Evolutionary conservation across 2,329 filamentous ascomycete genomes (phyloP).

Genomic region (Beauveria sp.): DNA sequence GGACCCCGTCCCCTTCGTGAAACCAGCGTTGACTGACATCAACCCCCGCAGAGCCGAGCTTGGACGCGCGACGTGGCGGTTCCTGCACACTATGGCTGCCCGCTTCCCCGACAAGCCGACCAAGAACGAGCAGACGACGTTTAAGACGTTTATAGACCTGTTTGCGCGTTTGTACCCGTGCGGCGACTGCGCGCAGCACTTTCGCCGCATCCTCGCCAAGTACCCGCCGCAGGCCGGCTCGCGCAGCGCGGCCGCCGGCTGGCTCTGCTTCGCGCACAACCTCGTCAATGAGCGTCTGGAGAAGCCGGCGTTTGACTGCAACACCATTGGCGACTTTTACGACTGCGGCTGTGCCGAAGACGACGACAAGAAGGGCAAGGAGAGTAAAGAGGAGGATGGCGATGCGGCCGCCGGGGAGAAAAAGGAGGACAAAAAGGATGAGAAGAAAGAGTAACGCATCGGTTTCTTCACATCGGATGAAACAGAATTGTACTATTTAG

Average conservation of each 20-base stretch:
- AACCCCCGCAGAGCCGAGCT: constrained; percentile 46
- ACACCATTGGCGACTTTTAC: constrained; percentile 62
- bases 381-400: neutral
- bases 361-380: constrained; percentile 33
- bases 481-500: neutral
- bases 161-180: constrained; percentile 65
- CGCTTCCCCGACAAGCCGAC: constrained; percentile 60
- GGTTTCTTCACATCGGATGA: neutral
- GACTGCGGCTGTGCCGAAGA: constrained; percentile 66
- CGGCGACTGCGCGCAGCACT: constrained; percentile 62
- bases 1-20: too few species aligned
- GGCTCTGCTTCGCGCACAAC: constrained; percentile 63
- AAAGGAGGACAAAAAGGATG: neutral
- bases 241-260: constrained; percentile 56
- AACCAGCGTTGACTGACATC: neutral
- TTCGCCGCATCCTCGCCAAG: constrained; percentile 52
- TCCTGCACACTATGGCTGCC: constrained; percentile 64
- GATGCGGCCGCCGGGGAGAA: neutral
- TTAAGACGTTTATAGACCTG: constrained; percentile 57
- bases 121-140: constrained; percentile 52
- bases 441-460: neutral
- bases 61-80: constrained; percentile 61
- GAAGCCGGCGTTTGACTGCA: constrained; percentile 58
- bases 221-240: constrained; percentile 59
- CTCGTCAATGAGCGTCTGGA: constrained; percentile 56